phyloP scores from a whole-genome alignment of 2,329 filamentous ascomycete genomes.

The Ceratocystis destructans region DNA sequence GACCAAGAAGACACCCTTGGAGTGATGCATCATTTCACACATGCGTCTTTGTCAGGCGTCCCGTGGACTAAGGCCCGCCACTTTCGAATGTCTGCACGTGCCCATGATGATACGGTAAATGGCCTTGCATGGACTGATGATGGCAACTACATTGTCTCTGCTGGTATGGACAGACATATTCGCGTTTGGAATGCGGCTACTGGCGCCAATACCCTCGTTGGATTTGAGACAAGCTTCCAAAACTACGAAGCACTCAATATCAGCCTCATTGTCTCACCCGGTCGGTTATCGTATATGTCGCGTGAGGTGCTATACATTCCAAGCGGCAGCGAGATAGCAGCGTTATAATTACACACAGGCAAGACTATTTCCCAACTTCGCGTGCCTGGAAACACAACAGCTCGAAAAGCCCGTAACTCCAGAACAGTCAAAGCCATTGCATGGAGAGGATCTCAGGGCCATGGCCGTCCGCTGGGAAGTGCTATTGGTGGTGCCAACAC shows the following conservation, averaged over 20 bases:
- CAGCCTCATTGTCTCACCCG: slow-evolving; percentile 50
- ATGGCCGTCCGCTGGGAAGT: slow-evolving; percentile 41
- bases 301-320: slow-evolving; percentile 65
- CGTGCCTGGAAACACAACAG: slow-evolving; percentile 31
- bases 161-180: slow-evolving; percentile 71
- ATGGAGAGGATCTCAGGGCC: slow-evolving; percentile 54
- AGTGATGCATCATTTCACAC: slow-evolving; percentile 33
- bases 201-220: slow-evolving; percentile 75
- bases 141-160: slow-evolving; percentile 60
- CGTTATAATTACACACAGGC: slow-evolving; percentile 68
- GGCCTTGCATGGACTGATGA: slow-evolving; percentile 74
- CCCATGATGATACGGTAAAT: slow-evolving; percentile 73
- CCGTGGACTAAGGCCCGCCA: slow-evolving; percentile 25
- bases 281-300: slow-evolving; percentile 38
- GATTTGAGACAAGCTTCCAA: slow-evolving; percentile 69
- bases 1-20: slow-evolving; percentile 76
- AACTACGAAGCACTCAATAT: slow-evolving; percentile 54
- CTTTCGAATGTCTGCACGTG: slow-evolving; percentile 42
- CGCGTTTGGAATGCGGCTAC: slow-evolving; percentile 74
- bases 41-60: slow-evolving; percentile 25
- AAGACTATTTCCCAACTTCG: slow-evolving; percentile 56
- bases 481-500: slow-evolving; percentile 45
- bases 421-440: slow-evolving; percentile 61
- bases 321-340: slow-evolving; percentile 66
- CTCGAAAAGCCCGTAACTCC: slow-evolving; percentile 38